Conservation (phyloP, 768 basidiomycete genomes). For the Polyporus arcularius region DNA sequence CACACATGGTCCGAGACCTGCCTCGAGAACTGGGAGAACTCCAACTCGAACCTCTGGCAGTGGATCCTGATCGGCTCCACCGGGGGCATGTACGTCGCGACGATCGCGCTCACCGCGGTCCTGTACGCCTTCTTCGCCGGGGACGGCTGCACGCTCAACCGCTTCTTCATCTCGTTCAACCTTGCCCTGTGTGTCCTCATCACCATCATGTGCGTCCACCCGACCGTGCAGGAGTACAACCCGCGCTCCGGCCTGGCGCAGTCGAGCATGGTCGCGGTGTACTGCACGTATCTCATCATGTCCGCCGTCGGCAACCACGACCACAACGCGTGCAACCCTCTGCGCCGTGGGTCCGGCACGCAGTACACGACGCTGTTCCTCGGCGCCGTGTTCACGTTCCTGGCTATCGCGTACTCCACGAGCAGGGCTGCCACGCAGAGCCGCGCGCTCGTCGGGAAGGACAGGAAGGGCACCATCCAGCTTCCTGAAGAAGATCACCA, state of each 20-base stretch:
- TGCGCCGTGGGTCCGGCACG: conserved; percentile 68
- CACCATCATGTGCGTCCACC: conserved; percentile 82
- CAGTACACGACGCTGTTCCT: conserved; percentile 85
- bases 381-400: conserved; percentile 94
- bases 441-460: conserved; percentile 80
- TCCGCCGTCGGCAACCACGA: conserved; percentile 93
- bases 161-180: conserved; percentile 97
- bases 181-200: conserved; percentile 76
- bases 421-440: conserved; percentile 95
- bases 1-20: conserved; percentile 99
- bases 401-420: conserved; percentile 98
- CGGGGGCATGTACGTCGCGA: conserved; percentile 79
- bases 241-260: conserved; percentile 95
- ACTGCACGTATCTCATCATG: conserved; percentile 94
- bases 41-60: conserved; percentile 89
- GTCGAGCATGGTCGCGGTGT: conserved; percentile 94
- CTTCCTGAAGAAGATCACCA: conserved; percentile 56
- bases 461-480: conserved; percentile 62
- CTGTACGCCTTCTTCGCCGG: conserved; percentile 92
- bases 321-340: conserved; percentile 86
- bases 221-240: conserved; percentile 87
- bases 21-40: conserved; percentile 92
- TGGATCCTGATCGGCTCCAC: conserved; percentile 95
- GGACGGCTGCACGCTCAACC: conserved; percentile 86
- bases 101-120: conserved; percentile 83